Base-by-base conservation (phyloP, 768 basidiomycete species). In the Lentinula guzmanii region DNA sequence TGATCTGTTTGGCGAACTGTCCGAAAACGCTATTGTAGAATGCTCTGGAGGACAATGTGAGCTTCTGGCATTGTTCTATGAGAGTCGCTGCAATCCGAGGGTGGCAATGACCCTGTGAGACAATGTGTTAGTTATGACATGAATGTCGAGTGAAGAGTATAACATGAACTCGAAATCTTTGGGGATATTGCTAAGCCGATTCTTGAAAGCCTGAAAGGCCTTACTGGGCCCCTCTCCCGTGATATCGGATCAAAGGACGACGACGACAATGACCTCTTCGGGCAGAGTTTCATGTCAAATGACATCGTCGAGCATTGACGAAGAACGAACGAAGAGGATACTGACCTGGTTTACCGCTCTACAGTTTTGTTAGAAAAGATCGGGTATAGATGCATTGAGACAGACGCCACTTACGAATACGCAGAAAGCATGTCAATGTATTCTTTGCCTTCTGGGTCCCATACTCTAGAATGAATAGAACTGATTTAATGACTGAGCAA, bases 371-470 rank as follows among this genome's bases (percentile, higher is more conserved):
- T 57, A 60, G 33, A 43, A 55, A 59, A 52, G 63, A 18, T 59
- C 56, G 50, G 52, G 63, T 13, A 51, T 37, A 16, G 67, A 52
- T 28, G 46, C 58, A 31, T 18, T 21, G 46, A 9, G 31, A 33
- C 3, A 8, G 37, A 43, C 34, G 18, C 10, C 18, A 71, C 89
- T 77, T 71, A 95, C 92, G 93, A 95, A 77, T 98, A 98, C 33
- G 97, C 97, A 50, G 93, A 92, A 18, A 99, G 81, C 92, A 98
- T 97, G 70, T 99, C 97, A 64, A 98, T 94, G 76, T 97, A 99
- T 70, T 95, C 90, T 56, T 84, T 88, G 64, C 95, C 95, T 80
- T 96, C 95, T 3, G 90, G 91, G 71, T 97, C 95, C 91, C 92
- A 96, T 71, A 94, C 93, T 68, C 81, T 82, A 66, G 51, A 53